A percentile compares a stretch with the other conserved stretches of the same genome.
These are phyloP conservation scores for Sporothrix mexicana DNA, from an alignment of 2,329 filamentous ascomycete genomes.

Conservation along the genomic window DNA sequence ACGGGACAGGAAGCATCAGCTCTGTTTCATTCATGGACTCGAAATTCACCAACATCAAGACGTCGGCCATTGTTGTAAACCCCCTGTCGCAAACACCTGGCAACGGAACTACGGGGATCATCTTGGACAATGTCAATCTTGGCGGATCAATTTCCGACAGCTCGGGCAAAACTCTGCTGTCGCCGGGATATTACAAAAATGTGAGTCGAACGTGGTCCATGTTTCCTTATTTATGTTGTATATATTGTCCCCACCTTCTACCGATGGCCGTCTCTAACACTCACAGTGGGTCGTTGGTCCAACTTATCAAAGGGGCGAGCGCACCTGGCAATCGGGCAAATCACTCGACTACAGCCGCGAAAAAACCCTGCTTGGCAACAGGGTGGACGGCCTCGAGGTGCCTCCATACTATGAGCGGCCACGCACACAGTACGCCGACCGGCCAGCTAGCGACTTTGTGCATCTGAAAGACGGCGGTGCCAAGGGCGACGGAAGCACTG, in stretches of 20 bases:
- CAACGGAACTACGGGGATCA: not conserved
- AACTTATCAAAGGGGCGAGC: too few species aligned
- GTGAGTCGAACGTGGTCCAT: too few species aligned
- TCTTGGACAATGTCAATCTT: conserved; percentile 6
- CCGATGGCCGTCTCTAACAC: too few species aligned
- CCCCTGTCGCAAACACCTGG: not conserved
- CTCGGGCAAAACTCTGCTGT: not conserved
- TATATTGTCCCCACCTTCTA: too few species aligned
- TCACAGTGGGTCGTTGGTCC: too few species aligned
- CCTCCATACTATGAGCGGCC: conserved; percentile 28
- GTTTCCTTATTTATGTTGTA: too few species aligned
- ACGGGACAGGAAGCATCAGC: conserved; percentile 8
- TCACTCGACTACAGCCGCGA: too few species aligned
- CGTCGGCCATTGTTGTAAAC: not conserved
- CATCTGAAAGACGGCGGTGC: conserved; percentile 35
- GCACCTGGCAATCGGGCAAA: too few species aligned
- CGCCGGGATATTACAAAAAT: too few species aligned
- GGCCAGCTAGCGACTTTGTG: conserved; percentile 28
- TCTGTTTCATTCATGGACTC: conserved; percentile 18
- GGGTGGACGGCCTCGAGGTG: too few species aligned
- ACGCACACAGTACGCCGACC: conserved; percentile 34
- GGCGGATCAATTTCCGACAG: too few species aligned
- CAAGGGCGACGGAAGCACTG: conserved; percentile 34
- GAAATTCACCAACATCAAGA: not conserved
- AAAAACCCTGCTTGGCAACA: too few species aligned